Evolutionary conservation across 768 basidiomycete genomes (phyloP), one percentile per base, ranked within the genome.

Genomic region (Hygrophoropsis aurantiaca): DNA sequence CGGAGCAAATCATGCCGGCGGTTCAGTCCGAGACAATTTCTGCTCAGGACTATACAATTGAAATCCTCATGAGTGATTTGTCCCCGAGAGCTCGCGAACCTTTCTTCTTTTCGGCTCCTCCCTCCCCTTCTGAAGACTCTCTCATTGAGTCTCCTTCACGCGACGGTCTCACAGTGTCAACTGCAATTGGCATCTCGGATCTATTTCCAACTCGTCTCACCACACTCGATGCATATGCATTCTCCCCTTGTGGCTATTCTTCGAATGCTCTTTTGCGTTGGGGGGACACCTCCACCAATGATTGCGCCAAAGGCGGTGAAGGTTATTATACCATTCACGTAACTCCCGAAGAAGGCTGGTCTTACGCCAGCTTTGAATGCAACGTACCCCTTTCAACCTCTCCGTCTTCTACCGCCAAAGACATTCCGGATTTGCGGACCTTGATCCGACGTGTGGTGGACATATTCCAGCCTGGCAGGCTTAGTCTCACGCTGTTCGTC

Each of bases 281-380:
- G 81, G 75, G 72, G 13, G 60, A 54, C 39, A 41, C 32, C 11
- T 52, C 47, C 23, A 46, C 64, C 46, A 58, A 66, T 27, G 53
- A 46, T 25, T 48, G 51, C 18, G 44, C 40, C 18, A 42, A 45
- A 3, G 60, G 58, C 15, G 82, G 82, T 13, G 97, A 97, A 66
- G 92, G 95, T 32, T 99, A 99, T 68, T 97, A 91, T 65, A 97
- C 93, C 6, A 95, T 99, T 46, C 97, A 99, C 64, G 95, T 98
- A 50, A 99, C 97, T 1, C 97, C 97, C 21, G 97, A 98, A 67
- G 85, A 90, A 58, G 95, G 90, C 46, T 98, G 93, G 89, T 97
- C 94, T 38, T 99, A 97, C 67, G 97, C 97, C 53, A 92, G 89
- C 59, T 98, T 99, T 73, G 97, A 99, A 70, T 95, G 92, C 73